Percentiles rank a stretch among this genome's conserved stretches.
These are phyloP conservation scores for Plenodomus tracheiphilus DNA, from an alignment of 2,329 filamentous ascomycete genomes.

Conservation along the genomic window DNA sequence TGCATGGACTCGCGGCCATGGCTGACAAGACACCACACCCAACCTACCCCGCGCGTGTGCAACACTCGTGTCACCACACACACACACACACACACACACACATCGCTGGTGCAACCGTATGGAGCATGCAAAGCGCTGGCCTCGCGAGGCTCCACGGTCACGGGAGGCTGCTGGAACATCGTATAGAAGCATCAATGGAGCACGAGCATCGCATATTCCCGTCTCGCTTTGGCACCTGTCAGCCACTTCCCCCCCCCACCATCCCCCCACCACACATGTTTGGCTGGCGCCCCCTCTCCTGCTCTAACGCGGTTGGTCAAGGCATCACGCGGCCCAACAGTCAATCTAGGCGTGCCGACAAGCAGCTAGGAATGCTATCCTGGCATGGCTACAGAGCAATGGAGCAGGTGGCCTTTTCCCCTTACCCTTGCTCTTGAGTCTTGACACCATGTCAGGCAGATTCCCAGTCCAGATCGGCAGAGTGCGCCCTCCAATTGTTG, in stretches of 20 bases:
- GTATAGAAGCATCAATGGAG: slow-evolving; percentile 4
- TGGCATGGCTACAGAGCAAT: background rate
- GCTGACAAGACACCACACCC: slow-evolving; percentile 19
- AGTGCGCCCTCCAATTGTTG: too few relatives aligned
- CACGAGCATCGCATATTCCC: slow-evolving; percentile 8
- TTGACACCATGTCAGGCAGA: background rate
- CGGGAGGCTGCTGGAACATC: slow-evolving; percentile 15
- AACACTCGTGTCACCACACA: slow-evolving; percentile 26
- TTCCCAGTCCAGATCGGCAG: too few relatives aligned
- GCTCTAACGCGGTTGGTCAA: too few relatives aligned
- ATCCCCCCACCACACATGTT: too few relatives aligned
- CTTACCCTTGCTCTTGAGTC: background rate
- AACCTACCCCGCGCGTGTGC: slow-evolving; percentile 17
- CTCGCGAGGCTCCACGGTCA: slow-evolving; percentile 8
- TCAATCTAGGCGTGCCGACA: slow-evolving; percentile 16
- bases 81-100: slow-evolving; percentile 2
- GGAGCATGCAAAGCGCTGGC: slow-evolving; percentile 17
- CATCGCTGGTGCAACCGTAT: too few relatives aligned
- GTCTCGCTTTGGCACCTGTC: slow-evolving; percentile 1
- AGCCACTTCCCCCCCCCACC: background rate
- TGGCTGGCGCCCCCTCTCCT: too few relatives aligned
- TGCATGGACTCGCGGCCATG: slow-evolving; percentile 1
- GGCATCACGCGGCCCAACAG: slow-evolving; percentile 5
- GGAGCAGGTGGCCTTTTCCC: background rate
- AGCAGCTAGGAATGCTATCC: slow-evolving; percentile 6